These are phyloP conservation scores for Ceratocystis colombiana DNA, from an alignment of 2,329 filamentous ascomycete species.

Conservation along the genomic window DNA sequence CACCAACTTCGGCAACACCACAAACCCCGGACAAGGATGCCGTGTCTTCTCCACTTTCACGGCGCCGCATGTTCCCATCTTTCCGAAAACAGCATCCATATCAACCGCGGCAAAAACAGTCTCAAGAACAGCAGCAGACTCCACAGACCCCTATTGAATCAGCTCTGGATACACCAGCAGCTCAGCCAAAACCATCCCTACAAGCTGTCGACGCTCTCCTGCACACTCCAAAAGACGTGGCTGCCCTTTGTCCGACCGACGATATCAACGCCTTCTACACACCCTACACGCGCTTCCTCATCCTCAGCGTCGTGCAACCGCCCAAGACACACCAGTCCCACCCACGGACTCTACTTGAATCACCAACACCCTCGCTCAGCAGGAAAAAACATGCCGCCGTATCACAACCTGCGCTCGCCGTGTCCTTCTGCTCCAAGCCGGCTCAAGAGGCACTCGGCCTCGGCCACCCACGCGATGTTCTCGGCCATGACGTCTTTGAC, in stretches of 20 bases:
- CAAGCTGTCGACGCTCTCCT: constrained; percentile 29
- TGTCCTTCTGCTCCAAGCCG: constrained; percentile 40
- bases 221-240: constrained; percentile 32
- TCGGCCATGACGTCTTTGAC: constrained; percentile 27
- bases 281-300: constrained; percentile 32
- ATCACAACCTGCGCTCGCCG: constrained; percentile 32
- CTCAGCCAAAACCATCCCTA: neutral
- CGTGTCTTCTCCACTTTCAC: neutral
- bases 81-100: constrained; percentile 11
- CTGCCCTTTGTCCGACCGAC: constrained; percentile 24
- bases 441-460: constrained; percentile 41
- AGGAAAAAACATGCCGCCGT: constrained; percentile 27
- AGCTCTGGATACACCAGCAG: constrained; percentile 29
- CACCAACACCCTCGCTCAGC: constrained; percentile 24
- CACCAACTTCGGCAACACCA: neutral
- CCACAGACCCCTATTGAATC: constrained; percentile 22
- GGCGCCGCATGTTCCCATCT: constrained; percentile 4
- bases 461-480: constrained; percentile 31
- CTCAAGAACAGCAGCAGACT: neutral
- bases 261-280: constrained; percentile 25
- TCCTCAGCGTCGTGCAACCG: constrained; percentile 30
- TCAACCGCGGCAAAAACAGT: neutral
- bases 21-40: neutral
- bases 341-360: neutral
- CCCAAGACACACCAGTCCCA: constrained; percentile 23